Evolutionary conservation across 768 basidiomycete species (phyloP).

Genomic region (Ramaria sp.): DNA sequence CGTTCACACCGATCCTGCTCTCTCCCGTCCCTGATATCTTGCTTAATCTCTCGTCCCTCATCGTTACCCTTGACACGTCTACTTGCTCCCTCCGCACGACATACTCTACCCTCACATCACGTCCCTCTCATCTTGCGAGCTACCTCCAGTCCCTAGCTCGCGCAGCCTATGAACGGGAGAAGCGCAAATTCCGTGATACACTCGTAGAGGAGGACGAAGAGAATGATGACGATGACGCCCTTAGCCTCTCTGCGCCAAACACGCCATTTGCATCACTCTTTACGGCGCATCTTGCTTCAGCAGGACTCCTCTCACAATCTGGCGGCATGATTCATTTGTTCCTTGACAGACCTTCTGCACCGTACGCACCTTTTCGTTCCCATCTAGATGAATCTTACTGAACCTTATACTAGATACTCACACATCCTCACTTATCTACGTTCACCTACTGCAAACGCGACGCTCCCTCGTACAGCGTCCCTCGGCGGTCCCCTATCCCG

Average conservation of each 20-base stretch:
- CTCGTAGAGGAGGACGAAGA: conserved; percentile 9
- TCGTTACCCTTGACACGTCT: conserved; percentile 67
- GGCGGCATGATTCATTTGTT: conserved; percentile 55
- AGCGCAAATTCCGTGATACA: conserved; percentile 6
- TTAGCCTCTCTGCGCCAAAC: conserved; percentile 22
- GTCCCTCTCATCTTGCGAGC: conserved; percentile 54
- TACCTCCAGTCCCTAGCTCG: conserved; percentile 35
- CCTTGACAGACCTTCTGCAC: conserved; percentile 67
- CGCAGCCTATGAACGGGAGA: conserved; percentile 5
- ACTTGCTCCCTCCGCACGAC: conserved; percentile 57
- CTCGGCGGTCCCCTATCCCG: conserved; percentile 21
- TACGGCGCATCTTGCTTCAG: conserved; percentile 50
- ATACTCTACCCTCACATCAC: conserved; percentile 52
- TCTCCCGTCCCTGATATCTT: conserved; percentile 31
- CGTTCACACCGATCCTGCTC: conserved; percentile 57
- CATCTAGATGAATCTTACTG: background rate
- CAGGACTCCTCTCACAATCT: conserved; percentile 37
- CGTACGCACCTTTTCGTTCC: conserved; percentile 38
- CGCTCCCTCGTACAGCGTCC: conserved; percentile 47
- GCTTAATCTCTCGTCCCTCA: conserved; percentile 48
- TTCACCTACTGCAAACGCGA: conserved; percentile 27
- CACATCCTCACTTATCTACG: conserved; percentile 69
- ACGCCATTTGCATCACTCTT: conserved; percentile 39
- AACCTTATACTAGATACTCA: conserved; percentile 37
- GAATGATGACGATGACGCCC: conserved; percentile 35